These are phyloP conservation scores for Tubosaeta brunneosetosa DNA, from an alignment of 768 basidiomycete species.

Conservation along the genomic window DNA sequence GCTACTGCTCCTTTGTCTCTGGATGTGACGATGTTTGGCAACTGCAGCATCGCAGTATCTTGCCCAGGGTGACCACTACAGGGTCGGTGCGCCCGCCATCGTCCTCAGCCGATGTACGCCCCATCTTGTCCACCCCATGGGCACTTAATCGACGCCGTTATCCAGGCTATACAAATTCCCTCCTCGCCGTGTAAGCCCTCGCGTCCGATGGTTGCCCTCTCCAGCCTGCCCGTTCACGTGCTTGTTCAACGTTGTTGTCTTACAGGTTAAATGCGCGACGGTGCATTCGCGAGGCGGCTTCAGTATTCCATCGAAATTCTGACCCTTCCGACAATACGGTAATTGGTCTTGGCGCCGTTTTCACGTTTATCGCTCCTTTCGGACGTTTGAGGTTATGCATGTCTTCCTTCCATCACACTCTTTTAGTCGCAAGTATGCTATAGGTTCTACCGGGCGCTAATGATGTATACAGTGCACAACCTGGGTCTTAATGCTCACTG, in stretches of 20 bases:
- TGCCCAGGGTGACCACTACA: constrained; percentile 4
- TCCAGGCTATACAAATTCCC: constrained; percentile 12
- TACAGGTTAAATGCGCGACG: constrained; percentile 7
- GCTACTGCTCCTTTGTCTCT: neutral
- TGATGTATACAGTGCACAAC: neutral
- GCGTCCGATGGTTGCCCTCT: neutral
- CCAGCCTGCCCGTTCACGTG: neutral
- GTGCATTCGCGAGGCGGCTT: constrained; percentile 3
- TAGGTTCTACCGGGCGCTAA: neutral
- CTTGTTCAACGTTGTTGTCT: neutral
- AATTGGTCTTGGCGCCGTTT: neutral
- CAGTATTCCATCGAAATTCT: constrained; percentile 5
- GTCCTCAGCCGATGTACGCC: constrained; percentile 11
- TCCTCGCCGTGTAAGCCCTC: constrained; percentile 9
- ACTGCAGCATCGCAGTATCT: constrained; percentile 1
- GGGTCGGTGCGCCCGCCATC: constrained; percentile 5
- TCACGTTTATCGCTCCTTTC: neutral
- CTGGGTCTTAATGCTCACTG: neutral
- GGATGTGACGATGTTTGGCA: neutral
- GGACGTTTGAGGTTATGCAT: neutral
- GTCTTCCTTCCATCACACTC: neutral
- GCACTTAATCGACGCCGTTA: too few species aligned
- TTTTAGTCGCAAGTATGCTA: neutral
- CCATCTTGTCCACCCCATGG: too few species aligned
- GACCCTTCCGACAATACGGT: neutral